Evolutionary conservation across 2,329 filamentous ascomycete species (phyloP).

Genomic region (Aspergillus japonicus): DNA sequence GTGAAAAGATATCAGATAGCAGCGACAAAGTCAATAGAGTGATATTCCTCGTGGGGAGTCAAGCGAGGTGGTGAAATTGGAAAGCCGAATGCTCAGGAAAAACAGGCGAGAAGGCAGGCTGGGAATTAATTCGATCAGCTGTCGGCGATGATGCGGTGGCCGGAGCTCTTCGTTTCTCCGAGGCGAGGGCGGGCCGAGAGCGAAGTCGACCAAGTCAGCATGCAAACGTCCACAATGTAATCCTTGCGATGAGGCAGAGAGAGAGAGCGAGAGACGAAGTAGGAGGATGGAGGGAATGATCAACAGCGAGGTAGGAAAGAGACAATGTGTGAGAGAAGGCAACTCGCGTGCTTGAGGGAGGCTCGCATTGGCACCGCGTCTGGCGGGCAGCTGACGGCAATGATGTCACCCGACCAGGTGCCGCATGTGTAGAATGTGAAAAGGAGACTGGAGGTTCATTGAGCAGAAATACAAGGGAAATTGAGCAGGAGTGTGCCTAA

Average conservation of each 20-base stretch:
- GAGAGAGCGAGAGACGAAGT: not conserved
- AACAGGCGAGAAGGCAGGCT: constrained; percentile 7
- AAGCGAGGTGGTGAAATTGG: not conserved
- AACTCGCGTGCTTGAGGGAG: not conserved
- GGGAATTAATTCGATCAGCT: constrained; percentile 15
- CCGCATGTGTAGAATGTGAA: not conserved
- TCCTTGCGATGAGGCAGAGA: not conserved
- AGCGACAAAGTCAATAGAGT: not conserved
- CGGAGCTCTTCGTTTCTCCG: constrained; percentile 29
- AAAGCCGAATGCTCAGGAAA: not conserved
- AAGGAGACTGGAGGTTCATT: not conserved
- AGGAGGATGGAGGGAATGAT: not conserved
- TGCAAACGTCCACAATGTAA: not conserved
- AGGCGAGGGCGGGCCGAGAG: not conserved
- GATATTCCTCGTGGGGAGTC: not conserved
- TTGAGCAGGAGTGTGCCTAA: no score
- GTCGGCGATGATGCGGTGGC: constrained; percentile 19
- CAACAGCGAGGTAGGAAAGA: not conserved
- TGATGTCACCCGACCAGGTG: constrained; percentile 27
- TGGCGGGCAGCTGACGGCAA: constrained; percentile 13
- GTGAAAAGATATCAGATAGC: not conserved
- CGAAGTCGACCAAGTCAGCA: not conserved
- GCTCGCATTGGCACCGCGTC: not conserved
- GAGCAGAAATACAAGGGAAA: no score
- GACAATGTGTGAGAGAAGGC: not conserved